Conservation (phyloP, 345 rosid species). For the Pseudoturritis turrita region DNA sequence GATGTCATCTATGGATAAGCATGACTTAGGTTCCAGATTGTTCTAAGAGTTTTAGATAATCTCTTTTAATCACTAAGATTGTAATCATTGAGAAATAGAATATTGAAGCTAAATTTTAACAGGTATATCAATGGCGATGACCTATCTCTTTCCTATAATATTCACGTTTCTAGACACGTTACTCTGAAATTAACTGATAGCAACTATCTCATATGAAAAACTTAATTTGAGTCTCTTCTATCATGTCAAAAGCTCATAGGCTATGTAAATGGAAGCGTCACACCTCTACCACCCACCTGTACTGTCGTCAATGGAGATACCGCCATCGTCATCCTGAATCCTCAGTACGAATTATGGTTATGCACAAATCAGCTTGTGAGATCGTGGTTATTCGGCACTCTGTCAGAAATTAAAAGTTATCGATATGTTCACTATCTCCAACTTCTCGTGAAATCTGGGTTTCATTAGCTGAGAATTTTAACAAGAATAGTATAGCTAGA, state of each 20-base stretch:
- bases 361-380: not conserved
- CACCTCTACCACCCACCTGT: not conserved
- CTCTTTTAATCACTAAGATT: too few species aligned
- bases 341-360: not conserved
- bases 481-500: not conserved
- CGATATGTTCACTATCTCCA: not conserved
- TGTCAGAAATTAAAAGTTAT: too few species aligned
- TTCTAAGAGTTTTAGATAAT: too few species aligned
- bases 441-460: not conserved
- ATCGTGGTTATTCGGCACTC: not conserved
- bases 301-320: too few species aligned
- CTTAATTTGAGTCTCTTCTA: not conserved
- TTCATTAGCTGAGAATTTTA: not conserved
- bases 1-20: too few species aligned
- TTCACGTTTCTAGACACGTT: not conserved
- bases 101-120: not conserved
- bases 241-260: not conserved
- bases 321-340: too few species aligned
- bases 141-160: not conserved
- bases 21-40: too few species aligned
- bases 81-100: too few species aligned
- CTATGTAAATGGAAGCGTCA: not conserved
- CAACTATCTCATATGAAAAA: not conserved
- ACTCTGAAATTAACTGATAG: not conserved
- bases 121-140: not conserved